Percentiles rank a stretch among this genome's conserved stretches.
phyloP scores from a whole-genome alignment of 441 rosid species.

The Populus hybrid region DNA sequence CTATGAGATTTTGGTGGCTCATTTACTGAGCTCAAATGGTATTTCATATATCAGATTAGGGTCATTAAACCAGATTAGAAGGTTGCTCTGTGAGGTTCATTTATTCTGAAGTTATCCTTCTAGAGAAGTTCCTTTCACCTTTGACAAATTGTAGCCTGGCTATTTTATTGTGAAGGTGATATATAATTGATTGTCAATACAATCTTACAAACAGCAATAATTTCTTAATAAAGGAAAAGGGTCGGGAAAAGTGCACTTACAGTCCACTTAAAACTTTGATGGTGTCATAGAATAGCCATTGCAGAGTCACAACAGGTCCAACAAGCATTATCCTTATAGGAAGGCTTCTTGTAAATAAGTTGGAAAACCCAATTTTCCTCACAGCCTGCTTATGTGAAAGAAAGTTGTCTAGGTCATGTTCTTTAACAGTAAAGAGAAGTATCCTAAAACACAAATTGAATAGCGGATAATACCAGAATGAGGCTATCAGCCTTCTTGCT shows the following conservation, averaged over 20 bases:
- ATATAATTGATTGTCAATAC: background rate
- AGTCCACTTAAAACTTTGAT: slow-evolving; percentile 67
- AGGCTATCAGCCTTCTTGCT: slow-evolving; percentile 54
- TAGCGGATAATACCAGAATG: slow-evolving; percentile 17
- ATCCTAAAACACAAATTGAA: background rate
- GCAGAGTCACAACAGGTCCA: slow-evolving; percentile 69
- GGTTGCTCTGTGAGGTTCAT: background rate
- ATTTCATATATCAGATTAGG: background rate
- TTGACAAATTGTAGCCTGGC: background rate
- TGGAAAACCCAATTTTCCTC: slow-evolving; percentile 60
- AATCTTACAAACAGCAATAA: background rate
- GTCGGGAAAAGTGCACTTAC: slow-evolving; percentile 43
- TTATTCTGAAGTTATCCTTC: background rate
- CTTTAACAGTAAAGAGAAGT: background rate
- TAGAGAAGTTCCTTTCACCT: background rate
- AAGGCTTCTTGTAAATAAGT: slow-evolving; percentile 75
- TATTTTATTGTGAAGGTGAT: background rate
- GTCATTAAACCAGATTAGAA: background rate
- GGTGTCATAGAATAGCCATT: slow-evolving; percentile 70
- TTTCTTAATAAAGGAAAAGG: background rate
- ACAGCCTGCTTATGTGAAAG: slow-evolving; percentile 42
- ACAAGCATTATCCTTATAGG: slow-evolving; percentile 63
- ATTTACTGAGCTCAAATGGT: background rate
- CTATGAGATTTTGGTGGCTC: background rate
- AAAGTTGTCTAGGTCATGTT: background rate